These are phyloP conservation scores for Botryotinia calthae DNA, from an alignment of 2,329 filamentous ascomycete species.

Conservation along the genomic window DNA sequence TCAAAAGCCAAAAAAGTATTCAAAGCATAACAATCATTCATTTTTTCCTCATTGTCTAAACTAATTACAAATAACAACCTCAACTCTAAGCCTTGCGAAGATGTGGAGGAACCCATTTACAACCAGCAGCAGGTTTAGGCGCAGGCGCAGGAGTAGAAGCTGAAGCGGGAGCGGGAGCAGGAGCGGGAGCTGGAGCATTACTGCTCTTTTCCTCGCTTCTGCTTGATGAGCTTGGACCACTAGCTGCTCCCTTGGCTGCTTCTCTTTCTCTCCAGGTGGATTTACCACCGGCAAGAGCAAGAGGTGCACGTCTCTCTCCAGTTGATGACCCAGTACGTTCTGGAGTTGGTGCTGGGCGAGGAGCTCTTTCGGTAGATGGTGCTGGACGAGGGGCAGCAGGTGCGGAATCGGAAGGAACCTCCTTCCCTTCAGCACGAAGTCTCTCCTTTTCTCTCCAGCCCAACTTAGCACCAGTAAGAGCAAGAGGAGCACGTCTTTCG, in stretches of 20 bases:
- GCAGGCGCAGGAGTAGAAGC: background rate
- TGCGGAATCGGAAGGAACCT: constrained; percentile 24
- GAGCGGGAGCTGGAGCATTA: background rate
- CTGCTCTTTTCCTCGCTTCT: background rate
- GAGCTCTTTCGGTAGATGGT: background rate
- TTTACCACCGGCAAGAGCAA: constrained; percentile 59
- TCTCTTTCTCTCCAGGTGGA: constrained; percentile 58
- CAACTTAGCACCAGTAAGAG: constrained; percentile 55
- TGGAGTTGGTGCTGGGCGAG: background rate
- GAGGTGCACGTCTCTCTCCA: constrained; percentile 55
- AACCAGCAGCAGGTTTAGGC: background rate
- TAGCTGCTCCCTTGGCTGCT: constrained; percentile 46
- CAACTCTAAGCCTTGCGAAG: background rate
- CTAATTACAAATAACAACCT: background rate
- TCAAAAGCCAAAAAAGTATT: background rate
- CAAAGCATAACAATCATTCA: background rate
- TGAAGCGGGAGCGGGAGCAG: background rate
- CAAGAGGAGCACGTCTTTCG: constrained; percentile 43
- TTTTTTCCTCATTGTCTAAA: background rate
- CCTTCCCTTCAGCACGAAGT: constrained; percentile 39
- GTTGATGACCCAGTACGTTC: constrained; percentile 52
- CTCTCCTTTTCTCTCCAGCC: constrained; percentile 74
- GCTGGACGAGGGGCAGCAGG: background rate
- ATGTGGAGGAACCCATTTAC: constrained; percentile 1
- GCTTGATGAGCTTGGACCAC: background rate